Conservation (phyloP, 441 rosid genomes). For the Manihot esculenta region DNA sequence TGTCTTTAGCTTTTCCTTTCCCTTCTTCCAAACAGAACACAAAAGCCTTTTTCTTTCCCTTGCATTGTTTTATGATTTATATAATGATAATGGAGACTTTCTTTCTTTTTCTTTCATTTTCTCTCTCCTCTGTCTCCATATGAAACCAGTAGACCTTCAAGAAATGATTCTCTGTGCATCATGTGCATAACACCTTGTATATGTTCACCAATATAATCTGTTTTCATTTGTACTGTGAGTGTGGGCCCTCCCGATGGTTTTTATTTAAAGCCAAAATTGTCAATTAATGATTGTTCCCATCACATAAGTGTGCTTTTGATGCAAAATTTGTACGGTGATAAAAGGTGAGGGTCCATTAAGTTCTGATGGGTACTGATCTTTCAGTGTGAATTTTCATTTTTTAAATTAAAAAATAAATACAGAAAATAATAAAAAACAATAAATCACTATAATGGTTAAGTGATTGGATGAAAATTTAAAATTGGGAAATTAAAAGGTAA, state of each 20-base stretch:
- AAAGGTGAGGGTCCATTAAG: neutral
- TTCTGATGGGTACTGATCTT: neutral
- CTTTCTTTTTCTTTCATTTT: neutral
- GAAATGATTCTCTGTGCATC: neutral
- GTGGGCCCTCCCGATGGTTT: neutral
- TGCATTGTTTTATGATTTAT: neutral
- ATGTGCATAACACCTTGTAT: neutral
- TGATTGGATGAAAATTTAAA: neutral
- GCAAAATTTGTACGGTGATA: conserved; percentile 18
- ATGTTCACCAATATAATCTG: neutral
- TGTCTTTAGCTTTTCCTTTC: conserved; percentile 33
- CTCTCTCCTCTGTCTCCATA: conserved; percentile 8
- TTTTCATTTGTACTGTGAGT: too few relatives aligned
- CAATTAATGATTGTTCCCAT: conserved; percentile 20
- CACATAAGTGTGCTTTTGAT: neutral
- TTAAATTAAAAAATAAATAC: neutral
- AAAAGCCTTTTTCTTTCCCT: conserved; percentile 22
- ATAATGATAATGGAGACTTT: conserved; percentile 6
- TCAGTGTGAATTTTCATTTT: neutral
- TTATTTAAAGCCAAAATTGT: neutral
- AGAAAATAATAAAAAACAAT: too few relatives aligned
- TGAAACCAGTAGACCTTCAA: conserved; percentile 2
- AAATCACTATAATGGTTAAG: neutral
- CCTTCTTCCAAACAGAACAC: conserved; percentile 17
- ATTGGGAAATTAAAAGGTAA: neutral